Percentiles rank a stretch among this genome's conserved stretches.
Conservation (phyloP, 768 basidiomycete genomes). For the Leccinellum luteum region DNA sequence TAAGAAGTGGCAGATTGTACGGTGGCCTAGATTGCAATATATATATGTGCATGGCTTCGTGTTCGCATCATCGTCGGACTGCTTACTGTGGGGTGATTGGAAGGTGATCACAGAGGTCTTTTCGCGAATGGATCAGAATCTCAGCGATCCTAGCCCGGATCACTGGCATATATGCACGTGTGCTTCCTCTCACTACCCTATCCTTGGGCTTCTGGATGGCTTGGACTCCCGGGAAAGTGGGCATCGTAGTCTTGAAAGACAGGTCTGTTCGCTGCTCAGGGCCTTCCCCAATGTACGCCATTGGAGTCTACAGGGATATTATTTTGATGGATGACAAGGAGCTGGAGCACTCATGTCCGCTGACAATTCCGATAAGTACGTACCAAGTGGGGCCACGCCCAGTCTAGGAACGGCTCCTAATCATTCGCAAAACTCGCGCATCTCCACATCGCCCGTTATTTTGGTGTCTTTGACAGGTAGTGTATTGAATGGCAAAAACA, state of each 20-base stretch:
- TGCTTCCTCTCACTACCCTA: neutral
- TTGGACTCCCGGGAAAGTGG: neutral
- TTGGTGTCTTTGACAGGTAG: neutral
- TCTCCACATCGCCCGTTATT: neutral
- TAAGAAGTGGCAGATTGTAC: neutral
- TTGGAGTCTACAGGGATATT: neutral
- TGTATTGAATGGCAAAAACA: slow-evolving; percentile 21
- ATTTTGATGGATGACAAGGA: neutral
- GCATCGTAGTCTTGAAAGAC: neutral
- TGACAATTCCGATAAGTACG: neutral
- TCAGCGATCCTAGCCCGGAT: neutral
- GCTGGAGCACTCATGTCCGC: neutral
- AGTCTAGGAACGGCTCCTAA: neutral
- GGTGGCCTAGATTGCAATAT: neutral
- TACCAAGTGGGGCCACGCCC: neutral
- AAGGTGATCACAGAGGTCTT: neutral
- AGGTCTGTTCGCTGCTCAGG: neutral
- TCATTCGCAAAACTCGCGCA: neutral
- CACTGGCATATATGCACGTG: neutral
- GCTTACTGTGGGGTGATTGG: neutral
- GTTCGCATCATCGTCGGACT: neutral
- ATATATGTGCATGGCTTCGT: neutral
- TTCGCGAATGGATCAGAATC: slow-evolving; percentile 3
- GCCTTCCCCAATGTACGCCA: neutral
- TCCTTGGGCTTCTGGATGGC: neutral